Conservation (phyloP, 2,329 filamentous ascomycete genomes). For the Huntiella decipiens region DNA sequence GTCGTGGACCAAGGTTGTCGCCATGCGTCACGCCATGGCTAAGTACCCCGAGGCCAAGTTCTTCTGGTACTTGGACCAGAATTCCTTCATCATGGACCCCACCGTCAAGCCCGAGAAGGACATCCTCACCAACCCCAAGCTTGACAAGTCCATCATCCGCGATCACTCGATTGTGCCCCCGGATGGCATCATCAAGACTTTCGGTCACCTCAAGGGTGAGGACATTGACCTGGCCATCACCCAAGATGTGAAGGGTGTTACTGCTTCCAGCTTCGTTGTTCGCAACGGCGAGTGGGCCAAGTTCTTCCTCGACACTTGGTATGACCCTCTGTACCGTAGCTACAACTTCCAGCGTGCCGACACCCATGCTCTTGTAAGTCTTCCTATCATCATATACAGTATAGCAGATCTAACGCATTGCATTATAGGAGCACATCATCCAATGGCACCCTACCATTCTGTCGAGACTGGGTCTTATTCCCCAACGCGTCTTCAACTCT, state of each 20-base stretch:
- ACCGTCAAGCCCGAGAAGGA: slow-evolving; percentile 47
- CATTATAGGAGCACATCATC: slow-evolving; percentile 55
- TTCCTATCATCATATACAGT: neutral
- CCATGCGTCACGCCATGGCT: slow-evolving; percentile 74
- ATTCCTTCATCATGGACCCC: slow-evolving; percentile 79
- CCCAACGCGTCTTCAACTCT: slow-evolving; percentile 65
- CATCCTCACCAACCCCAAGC: slow-evolving; percentile 44
- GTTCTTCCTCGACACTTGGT: slow-evolving; percentile 90
- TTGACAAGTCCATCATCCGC: slow-evolving; percentile 67
- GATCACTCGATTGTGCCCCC: slow-evolving; percentile 79
- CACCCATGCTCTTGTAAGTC: slow-evolving; percentile 63
- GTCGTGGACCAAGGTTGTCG: slow-evolving; percentile 64
- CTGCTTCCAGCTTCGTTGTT: slow-evolving; percentile 59
- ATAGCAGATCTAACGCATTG: neutral
- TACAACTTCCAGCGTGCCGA: slow-evolving; percentile 97
- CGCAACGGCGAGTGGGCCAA: slow-evolving; percentile 76
- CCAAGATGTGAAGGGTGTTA: slow-evolving; percentile 67
- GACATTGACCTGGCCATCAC: slow-evolving; percentile 67
- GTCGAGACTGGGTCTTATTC: slow-evolving; percentile 74
- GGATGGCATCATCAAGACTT: slow-evolving; percentile 93
- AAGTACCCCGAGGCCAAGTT: slow-evolving; percentile 57
- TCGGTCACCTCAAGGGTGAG: slow-evolving; percentile 56
- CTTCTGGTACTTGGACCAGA: slow-evolving; percentile 73
- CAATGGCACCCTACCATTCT: slow-evolving; percentile 97
- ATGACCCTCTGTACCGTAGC: slow-evolving; percentile 76